Evolutionary conservation across 371 early-diverging fungal species (phyloP).

Genomic region (Apophysomyces trapeziformis): DNA sequence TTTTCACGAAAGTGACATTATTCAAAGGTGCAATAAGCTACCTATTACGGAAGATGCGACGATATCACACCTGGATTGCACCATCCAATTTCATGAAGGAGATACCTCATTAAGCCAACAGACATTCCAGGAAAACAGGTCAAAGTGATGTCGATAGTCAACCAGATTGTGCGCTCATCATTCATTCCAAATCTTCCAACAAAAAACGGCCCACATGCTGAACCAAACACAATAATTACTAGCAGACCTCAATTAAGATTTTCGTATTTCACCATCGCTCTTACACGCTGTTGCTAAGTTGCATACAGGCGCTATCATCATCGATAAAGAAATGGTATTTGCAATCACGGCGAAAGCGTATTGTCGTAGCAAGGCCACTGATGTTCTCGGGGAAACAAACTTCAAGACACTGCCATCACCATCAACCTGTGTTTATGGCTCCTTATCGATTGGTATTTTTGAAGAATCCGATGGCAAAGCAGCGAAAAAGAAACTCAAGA

Average conservation of each 20-base stretch:
- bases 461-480: conserved; percentile 15
- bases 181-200: not conserved
- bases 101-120: too few species aligned
- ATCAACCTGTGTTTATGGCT: not conserved
- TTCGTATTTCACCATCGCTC: not conserved
- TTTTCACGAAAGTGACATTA: too few species aligned
- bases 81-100: too few species aligned
- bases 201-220: not conserved
- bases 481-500: conserved; percentile 13
- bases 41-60: too few species aligned
- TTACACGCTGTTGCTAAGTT: conserved; percentile 13
- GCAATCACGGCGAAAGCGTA: conserved; percentile 8
- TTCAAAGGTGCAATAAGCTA: too few species aligned
- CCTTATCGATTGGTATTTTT: not conserved
- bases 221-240: not conserved
- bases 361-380: conserved; percentile 11
- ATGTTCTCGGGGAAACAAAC: conserved; percentile 10
- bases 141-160: too few species aligned
- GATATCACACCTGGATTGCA: too few species aligned
- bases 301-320: conserved; percentile 10
- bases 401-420: not conserved
- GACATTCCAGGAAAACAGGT: too few species aligned
- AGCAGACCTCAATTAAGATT: conserved; percentile 4
- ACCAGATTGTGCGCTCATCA: not conserved
- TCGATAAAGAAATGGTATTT: conserved; percentile 9